A percentile compares a stretch with the other conserved stretches of the same genome.
Evolutionary conservation across 2,329 filamentous ascomycete genomes (phyloP).

Genomic region (Neofusicoccum laricinum): DNA sequence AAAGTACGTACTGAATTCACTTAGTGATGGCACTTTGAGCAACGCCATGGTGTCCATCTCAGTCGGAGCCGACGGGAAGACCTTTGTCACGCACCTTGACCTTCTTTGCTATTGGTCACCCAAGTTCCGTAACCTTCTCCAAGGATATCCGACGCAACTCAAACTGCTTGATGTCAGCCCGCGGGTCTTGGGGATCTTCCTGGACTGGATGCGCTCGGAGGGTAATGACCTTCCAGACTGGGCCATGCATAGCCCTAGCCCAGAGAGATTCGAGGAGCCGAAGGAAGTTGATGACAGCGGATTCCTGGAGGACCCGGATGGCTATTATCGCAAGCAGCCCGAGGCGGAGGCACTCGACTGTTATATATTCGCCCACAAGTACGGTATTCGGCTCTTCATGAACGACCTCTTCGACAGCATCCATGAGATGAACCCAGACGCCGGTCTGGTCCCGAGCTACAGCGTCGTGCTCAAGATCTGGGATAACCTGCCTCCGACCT

Average conservation of each 20-base stretch:
- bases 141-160: not conserved
- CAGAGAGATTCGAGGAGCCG: not conserved
- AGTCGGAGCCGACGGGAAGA: not conserved
- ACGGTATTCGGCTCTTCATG: not conserved
- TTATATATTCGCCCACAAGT: slow-evolving; percentile 6
- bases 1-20: not conserved
- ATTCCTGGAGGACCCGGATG: not conserved
- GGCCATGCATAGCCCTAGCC: not conserved
- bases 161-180: not conserved
- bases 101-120: not conserved
- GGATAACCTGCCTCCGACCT: not conserved
- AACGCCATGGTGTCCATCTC: not conserved
- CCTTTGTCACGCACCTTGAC: not conserved
- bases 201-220: not conserved
- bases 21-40: not conserved
- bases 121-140: not conserved
- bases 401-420: slow-evolving; percentile 14
- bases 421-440: not conserved
- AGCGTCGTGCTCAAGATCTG: not conserved
- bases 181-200: not conserved
- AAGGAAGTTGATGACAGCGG: not conserved
- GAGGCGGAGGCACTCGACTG: not conserved
- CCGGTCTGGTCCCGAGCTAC: not conserved
- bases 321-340: not conserved
- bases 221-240: not conserved